Base-by-base conservation (phyloP, 2,329 filamentous ascomycete genomes). In the Cyphellophora europaea region DNA sequence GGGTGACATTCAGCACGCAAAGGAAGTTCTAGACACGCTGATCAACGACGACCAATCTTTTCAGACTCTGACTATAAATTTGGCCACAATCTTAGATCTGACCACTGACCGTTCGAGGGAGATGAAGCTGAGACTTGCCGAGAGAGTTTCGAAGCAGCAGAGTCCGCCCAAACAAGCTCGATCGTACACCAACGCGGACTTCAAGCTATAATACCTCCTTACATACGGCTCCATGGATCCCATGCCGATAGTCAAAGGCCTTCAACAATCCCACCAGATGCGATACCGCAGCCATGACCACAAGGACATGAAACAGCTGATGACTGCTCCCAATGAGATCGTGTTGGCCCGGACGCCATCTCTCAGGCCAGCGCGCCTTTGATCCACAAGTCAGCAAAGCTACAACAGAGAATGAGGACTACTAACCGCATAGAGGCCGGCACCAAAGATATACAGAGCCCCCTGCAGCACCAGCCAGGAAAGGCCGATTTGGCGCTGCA, bases 311-410 rank as follows among this genome's bases (percentile, higher is more conserved):
- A 58, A 98, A 98, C 45, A 98, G 82, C 62, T 98, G 91, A 59
- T 98, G 91, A 13, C 86, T 94, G 54, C 79, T 87, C 23, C 91
- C 89, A 74, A 83, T 83, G 33, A 95, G 83, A 59, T 98, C 91
- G 53, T 89, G 95, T 5, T 58, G 66, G 1, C 86, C 84, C 0
- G 89, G 91, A 29, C 65, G 72, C 51, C 71, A 75, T 40, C 85
- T 71, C 63, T 98, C 91, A 0, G 91, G 91, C 59, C 89, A 78
- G 23, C 91, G 79, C 35, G 74, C 68, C 77, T 82, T 37, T 30
- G n/a, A n/a, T n/a, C n/a, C n/a, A n/a, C n/a, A n/a, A n/a, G n/a
- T n/a, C n/a, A n/a, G n/a, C n/a, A n/a, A n/a, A n/a, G n/a, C n/a
- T n/a, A n/a, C n/a, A n/a, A n/a, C n/a, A n/a, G n/a, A n/a, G n/a